phyloP scores from a whole-genome alignment of 345 rosid genomes.

The Aquilaria sinensis region DNA sequence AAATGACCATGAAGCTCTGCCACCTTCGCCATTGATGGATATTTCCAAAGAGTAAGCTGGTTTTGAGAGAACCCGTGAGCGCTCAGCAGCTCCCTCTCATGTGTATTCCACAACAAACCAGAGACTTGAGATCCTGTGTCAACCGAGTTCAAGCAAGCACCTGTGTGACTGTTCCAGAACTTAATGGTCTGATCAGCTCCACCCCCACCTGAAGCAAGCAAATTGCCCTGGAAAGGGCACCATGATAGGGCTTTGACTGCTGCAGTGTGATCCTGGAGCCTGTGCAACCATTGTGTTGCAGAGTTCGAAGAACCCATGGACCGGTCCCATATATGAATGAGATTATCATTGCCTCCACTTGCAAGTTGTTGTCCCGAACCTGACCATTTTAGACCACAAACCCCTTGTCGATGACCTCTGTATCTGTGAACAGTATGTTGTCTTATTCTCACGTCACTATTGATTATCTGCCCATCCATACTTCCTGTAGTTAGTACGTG shows the following conservation, averaged over 20 bases:
- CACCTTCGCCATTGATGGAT: constrained; percentile 2
- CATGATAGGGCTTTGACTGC: constrained; percentile 44
- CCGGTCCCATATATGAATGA: constrained; percentile 35
- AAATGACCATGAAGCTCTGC: neutral
- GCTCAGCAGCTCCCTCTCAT: constrained; percentile 7
- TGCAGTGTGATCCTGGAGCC: constrained; percentile 32
- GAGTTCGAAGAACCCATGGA: constrained; percentile 23
- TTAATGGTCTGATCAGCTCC: constrained; percentile 23
- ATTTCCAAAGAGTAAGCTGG: constrained; percentile 7
- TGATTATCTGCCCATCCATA: constrained; percentile 25
- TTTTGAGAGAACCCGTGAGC: constrained; percentile 1
- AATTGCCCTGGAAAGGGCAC: constrained; percentile 33
- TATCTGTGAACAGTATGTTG: constrained; percentile 25
- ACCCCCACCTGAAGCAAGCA: constrained; percentile 20
- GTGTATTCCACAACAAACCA: constrained; percentile 1
- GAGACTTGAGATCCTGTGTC: constrained; percentile 3
- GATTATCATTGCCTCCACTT: constrained; percentile 38
- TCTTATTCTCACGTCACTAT: constrained; percentile 33
- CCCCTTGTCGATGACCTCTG: constrained; percentile 30
- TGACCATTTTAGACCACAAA: constrained; percentile 43
- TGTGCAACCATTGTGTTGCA: constrained; percentile 34
- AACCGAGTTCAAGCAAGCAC: constrained; percentile 13
- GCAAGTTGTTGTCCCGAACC: constrained; percentile 32
- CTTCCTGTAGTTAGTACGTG: constrained; percentile 17
- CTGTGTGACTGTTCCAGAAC: constrained; percentile 38